Evolutionary conservation across 352 stramenopile species (phyloP).

Genomic region (Pseudoperonospora humuli): DNA sequence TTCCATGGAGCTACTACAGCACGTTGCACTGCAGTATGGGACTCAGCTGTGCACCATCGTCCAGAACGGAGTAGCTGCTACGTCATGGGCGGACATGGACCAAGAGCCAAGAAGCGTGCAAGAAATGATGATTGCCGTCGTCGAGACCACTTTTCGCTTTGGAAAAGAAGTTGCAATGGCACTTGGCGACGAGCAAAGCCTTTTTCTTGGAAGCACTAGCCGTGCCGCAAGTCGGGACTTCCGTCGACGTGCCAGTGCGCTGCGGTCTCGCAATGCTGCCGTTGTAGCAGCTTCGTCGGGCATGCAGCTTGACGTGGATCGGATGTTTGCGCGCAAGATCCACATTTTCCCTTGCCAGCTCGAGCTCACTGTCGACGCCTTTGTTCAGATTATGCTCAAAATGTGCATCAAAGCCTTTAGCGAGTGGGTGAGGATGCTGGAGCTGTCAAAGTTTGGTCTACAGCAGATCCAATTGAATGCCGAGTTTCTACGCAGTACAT

Average conservation of each 20-base stretch:
- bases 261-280: constrained; percentile 45
- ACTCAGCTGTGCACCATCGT: constrained; percentile 42
- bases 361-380: constrained; percentile 51
- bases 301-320: constrained; percentile 73
- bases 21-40: constrained; percentile 57
- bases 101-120: constrained; percentile 67
- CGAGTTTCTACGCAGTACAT: constrained; percentile 55
- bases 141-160: constrained; percentile 48
- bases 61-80: constrained; percentile 31
- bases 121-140: constrained; percentile 47
- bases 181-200: constrained; percentile 51
- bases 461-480: constrained; percentile 80
- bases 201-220: constrained; percentile 34
- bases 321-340: constrained; percentile 77
- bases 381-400: constrained; percentile 65
- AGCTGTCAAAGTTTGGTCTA: constrained; percentile 57
- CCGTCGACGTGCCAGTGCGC: constrained; percentile 40
- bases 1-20: constrained; percentile 44
- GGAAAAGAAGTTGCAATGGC: constrained; percentile 57
- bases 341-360: constrained; percentile 46
- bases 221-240: constrained; percentile 55
- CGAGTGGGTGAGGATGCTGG: constrained; percentile 52
- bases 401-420: constrained; percentile 72
- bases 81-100: constrained; percentile 45
- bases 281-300: constrained; percentile 23